Base-by-base conservation (phyloP, 2,329 filamentous ascomycete genomes). In the Metarhizium sp. region DNA sequence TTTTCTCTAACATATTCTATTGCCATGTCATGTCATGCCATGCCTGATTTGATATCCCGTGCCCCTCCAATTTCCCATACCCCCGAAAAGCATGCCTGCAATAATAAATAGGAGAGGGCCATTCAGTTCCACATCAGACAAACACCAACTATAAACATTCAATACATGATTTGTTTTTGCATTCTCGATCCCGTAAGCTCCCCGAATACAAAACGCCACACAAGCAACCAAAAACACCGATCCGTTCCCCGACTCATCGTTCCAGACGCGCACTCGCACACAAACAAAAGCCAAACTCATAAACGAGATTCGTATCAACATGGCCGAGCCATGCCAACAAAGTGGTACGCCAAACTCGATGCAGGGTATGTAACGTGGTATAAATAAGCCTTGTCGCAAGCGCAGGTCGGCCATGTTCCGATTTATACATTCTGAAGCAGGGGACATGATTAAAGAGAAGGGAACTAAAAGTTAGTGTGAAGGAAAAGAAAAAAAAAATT, bases 261-360 rank as follows among this genome's bases (percentile, higher is more conserved):
- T 40, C 16, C 46, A 43, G 14, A 29, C 20, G 30, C 45, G 10
- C 20, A 48, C 25, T 30, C 20, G 43, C n/a, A 30, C 11, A 18
- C 14, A 43, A 50, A 25, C 49, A 48, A 45, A 34, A 51, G 5
- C 14, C 42, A 30, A 47, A 6, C 36, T 32, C 40, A 52, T 32
- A 52, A 36, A 52, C 8, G 18, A 4, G 36, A n/a, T 13, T n/a
- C 32, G 42, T 18, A 36, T 30, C 20, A 25, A 46, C 6, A 48
- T 16, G 20, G 45, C 18, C 13, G 45, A 29, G 8, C 45, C 45
- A 29, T 30, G 45, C 30, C 25, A 14, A n/a, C 25, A 48, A 30
- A 48, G 14, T n/a, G 56, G 61, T 45, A 56, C 63, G 63, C 63
- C 63, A 51, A 60, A 59, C 61, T 61, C 55, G 57, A 65, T 65